Base-by-base conservation (phyloP, 768 basidiomycete species). In the Daedalea quercina region DNA sequence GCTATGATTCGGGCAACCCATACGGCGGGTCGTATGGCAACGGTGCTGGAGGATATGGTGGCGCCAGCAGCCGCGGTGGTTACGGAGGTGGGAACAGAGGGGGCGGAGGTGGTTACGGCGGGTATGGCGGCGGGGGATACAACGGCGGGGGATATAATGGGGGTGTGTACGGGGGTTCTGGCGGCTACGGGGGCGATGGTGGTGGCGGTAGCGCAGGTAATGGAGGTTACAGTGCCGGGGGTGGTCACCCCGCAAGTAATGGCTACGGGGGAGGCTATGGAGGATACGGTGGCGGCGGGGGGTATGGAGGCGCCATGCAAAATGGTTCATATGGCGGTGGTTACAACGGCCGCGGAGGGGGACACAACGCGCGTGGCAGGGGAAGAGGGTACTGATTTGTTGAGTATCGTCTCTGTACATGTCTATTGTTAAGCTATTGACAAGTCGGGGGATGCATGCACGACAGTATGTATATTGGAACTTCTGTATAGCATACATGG, bases 381-480 rank as follows among this genome's bases (percentile, higher is more conserved):
- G 82, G 79, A 9, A 70, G 81, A 35, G 76, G 77, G 67, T 69
- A 62, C 46, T 73, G 71, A 69, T 46, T 59, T 61, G 12, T 20
- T 20, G 3, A 7, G 47, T 13, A 3, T 25, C 44, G 4, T 44
- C 24, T 4, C 24, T 42, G 40, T 17, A 17, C 20, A n/a, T 42
- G 15, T 42, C 15, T 42, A 40, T 40, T 40, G 15, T 19, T 40
- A 40, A 40, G 4, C 19, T 40, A 23, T 44, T 44, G 22, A 44
- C 44, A n/a, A n/a, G 24, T 9, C n/a, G 44, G 12, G 23, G 44
- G 24, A 23, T 11, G 20, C 44, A 42, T 7, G 40, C 20, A 42
- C 7, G 3, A 40, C 15, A 19, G 34, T 9, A 9, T 35, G 34
- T 35, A 35, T 9, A 9, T 17, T 40, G 37, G 37, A 15, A 40